Evolutionary conservation across 2,329 filamentous ascomycete genomes (phyloP).

Genomic region (Sporothrix luriei): DNA sequence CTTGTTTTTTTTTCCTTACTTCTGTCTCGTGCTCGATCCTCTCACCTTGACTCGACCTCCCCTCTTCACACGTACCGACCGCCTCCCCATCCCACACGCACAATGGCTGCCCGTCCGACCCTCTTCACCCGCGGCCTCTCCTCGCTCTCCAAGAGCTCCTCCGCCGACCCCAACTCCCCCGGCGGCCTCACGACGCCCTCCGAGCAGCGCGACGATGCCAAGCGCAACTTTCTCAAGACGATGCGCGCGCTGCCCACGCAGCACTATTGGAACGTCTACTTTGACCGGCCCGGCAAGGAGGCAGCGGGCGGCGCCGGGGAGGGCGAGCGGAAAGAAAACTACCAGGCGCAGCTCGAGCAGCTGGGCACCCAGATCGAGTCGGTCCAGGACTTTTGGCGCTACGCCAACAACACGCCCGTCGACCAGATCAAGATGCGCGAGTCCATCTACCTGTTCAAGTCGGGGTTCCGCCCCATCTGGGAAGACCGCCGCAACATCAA

Average conservation of each 20-base stretch:
- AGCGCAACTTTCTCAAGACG: conserved; percentile 78
- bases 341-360: conserved; percentile 62
- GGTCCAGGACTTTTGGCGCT: conserved; percentile 81
- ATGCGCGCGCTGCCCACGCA: conserved; percentile 74
- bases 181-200: conserved; percentile 69
- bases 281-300: conserved; percentile 52
- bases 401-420: conserved; percentile 79
- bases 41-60: neutral
- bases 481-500: conserved; percentile 83
- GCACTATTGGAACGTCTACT: conserved; percentile 77
- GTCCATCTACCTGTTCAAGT: conserved; percentile 77
- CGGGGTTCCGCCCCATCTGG: conserved; percentile 75
- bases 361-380: conserved; percentile 70
- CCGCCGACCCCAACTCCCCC: conserved; percentile 59
- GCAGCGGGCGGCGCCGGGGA: neutral
- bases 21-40: neutral
- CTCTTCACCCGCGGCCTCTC: conserved; percentile 67
- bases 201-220: conserved; percentile 73
- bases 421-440: conserved; percentile 75
- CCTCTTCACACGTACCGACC: neutral
- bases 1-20: neutral
- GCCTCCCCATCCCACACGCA: neutral
- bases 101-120: conserved; percentile 60
- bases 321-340: conserved; percentile 44
- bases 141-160: conserved; percentile 57